Evolutionary conservation across 2,329 filamentous ascomycete species (phyloP).

Genomic region (Aspergillus sp.): DNA sequence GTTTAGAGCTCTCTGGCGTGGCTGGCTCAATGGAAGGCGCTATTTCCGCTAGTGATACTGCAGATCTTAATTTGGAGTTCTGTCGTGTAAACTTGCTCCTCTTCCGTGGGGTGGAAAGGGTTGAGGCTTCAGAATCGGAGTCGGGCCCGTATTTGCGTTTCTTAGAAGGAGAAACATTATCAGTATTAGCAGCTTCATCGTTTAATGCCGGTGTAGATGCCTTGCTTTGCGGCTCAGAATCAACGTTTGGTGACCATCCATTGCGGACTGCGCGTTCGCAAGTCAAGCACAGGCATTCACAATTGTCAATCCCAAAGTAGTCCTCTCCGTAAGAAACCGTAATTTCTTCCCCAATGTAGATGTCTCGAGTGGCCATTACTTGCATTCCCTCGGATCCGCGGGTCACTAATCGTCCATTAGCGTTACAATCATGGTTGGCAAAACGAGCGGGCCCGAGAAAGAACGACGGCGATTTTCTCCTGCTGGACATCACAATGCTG

Average conservation of each 20-base stretch:
- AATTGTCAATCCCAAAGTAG: constrained; percentile 93
- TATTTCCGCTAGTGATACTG: constrained; percentile 29
- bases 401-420: constrained; percentile 83
- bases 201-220: constrained; percentile 26
- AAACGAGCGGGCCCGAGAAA: constrained; percentile 95
- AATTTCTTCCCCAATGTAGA: constrained; percentile 85
- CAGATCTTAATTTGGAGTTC: constrained; percentile 32
- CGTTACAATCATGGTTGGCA: constrained; percentile 93
- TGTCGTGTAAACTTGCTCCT: constrained; percentile 28
- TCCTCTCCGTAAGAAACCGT: constrained; percentile 94
- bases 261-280: constrained; percentile 74
- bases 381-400: constrained; percentile 83
- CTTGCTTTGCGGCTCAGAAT: constrained; percentile 29
- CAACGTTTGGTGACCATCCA: constrained; percentile 65
- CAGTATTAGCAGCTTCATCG: constrained; percentile 15
- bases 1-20: constrained; percentile 1
- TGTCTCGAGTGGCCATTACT: constrained; percentile 77
- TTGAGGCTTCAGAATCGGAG: constrained; percentile 20
- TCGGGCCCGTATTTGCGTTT: constrained; percentile 26
- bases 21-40: constrained; percentile 16
- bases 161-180: constrained; percentile 14
- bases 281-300: constrained; percentile 85
- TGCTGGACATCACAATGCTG: constrained; percentile 89
- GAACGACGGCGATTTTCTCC: constrained; percentile 83
- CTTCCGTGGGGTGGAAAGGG: constrained; percentile 27